Conservation (phyloP, 2,329 filamentous ascomycete genomes). For the Fusarium piperis region DNA sequence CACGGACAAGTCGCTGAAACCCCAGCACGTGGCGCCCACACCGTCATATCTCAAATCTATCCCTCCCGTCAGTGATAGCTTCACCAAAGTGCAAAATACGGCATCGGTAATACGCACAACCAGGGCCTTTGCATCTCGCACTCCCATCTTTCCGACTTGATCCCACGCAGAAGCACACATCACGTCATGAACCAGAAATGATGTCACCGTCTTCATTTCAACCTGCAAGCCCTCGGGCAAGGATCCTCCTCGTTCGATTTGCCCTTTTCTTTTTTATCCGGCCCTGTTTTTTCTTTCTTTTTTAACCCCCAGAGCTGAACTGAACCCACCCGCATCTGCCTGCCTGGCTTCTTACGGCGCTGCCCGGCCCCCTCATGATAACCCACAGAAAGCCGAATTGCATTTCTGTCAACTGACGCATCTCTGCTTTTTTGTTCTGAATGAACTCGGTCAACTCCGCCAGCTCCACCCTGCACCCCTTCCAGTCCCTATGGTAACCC, state of each 20-base stretch:
- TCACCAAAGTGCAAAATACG: background rate
- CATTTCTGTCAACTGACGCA: slow-evolving; percentile 1
- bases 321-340: background rate
- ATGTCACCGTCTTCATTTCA: slow-evolving; percentile 25
- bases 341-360: background rate
- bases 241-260: slow-evolving; percentile 4
- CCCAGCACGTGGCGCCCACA: slow-evolving; percentile 15
- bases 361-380: background rate
- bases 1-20: slow-evolving; percentile 3
- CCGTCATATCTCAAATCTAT: background rate
- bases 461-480: background rate
- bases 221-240: slow-evolving; percentile 3
- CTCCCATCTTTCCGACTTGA: slow-evolving; percentile 8
- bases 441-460: background rate
- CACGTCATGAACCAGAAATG: slow-evolving; percentile 25
- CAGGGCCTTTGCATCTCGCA: background rate
- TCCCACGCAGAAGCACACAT: background rate
- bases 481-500: slow-evolving; percentile 13
- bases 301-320: background rate
- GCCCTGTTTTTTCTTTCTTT: slow-evolving; percentile 1
- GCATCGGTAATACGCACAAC: background rate
- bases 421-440: background rate
- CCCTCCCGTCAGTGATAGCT: background rate
- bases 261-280: slow-evolving; percentile 4
- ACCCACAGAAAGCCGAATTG: slow-evolving; percentile 7